Conservation (phyloP, 768 basidiomycete species). For the Leccinum disarticulatum region DNA sequence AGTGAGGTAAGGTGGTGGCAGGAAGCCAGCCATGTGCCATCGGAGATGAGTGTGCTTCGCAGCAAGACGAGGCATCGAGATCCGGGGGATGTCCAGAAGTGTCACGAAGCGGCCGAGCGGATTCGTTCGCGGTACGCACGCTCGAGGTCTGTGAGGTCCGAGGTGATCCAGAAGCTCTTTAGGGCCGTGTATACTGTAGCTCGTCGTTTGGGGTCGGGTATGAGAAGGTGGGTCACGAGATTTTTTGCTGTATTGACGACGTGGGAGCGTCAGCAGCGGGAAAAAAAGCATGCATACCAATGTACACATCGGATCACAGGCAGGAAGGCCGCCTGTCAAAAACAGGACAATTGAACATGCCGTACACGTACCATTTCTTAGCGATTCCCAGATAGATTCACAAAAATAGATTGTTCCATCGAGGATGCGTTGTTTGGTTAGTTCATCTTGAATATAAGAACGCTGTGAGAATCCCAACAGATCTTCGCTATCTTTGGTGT, state of each 20-base stretch:
- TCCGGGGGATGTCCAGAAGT: background rate
- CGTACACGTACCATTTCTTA: slow-evolving; percentile 56
- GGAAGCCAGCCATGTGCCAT: background rate
- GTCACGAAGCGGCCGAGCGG: slow-evolving; percentile 18
- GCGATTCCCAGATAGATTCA: slow-evolving; percentile 49
- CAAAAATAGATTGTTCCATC: slow-evolving; percentile 59
- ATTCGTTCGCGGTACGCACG: slow-evolving; percentile 60
- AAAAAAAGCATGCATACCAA: background rate
- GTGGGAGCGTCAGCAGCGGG: slow-evolving; percentile 8
- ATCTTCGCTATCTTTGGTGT: slow-evolving; percentile 37
- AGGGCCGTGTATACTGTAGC: slow-evolving; percentile 65
- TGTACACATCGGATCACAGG: slow-evolving; percentile 1
- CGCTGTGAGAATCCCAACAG: slow-evolving; percentile 28
- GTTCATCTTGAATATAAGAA: slow-evolving; percentile 50
- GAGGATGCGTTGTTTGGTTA: slow-evolving; percentile 70
- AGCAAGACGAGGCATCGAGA: background rate
- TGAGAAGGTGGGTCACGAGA: slow-evolving; percentile 61
- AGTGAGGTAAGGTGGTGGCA: background rate
- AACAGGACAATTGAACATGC: background rate
- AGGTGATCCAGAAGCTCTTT: slow-evolving; percentile 62
- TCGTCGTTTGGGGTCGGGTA: slow-evolving; percentile 55
- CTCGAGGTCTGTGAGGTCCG: slow-evolving; percentile 60
- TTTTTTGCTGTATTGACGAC: slow-evolving; percentile 40
- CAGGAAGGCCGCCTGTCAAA: slow-evolving; percentile 4
- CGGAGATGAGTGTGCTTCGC: slow-evolving; percentile 1